Conservation (phyloP, 2,329 filamentous ascomycete genomes). For the Neoscytalidium dimidiatum region DNA sequence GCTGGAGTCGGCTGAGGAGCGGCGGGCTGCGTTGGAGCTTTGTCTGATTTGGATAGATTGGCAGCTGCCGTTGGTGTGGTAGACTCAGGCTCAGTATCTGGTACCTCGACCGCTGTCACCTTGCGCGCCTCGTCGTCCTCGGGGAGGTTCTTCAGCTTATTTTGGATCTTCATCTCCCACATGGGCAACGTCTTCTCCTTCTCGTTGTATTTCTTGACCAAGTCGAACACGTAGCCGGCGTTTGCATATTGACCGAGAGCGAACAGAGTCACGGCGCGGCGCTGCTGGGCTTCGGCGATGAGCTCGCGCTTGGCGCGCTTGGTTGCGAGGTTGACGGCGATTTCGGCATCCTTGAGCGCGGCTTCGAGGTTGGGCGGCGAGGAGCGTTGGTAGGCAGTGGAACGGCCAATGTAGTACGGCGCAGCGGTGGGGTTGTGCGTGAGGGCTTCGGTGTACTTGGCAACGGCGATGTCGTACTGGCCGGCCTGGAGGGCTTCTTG, state of each 20-base stretch:
- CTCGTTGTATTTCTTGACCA: constrained; percentile 55
- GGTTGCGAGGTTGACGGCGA: constrained; percentile 64
- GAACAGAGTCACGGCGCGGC: constrained; percentile 74
- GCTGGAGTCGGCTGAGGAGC: constrained; percentile 44
- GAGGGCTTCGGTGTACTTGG: constrained; percentile 66
- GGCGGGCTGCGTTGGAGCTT: neutral
- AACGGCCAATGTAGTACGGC: constrained; percentile 78
- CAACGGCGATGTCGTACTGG: constrained; percentile 69
- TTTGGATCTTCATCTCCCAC: constrained; percentile 59
- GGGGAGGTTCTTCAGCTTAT: constrained; percentile 52
- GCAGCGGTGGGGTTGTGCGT: constrained; percentile 66
- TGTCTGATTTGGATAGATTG: constrained; percentile 15
- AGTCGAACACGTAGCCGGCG: constrained; percentile 68
- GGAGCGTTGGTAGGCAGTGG: constrained; percentile 72
- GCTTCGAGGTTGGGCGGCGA: constrained; percentile 49
- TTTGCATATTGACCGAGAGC: constrained; percentile 72
- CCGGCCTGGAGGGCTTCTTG: constrained; percentile 60
- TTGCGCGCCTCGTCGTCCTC: constrained; percentile 50
- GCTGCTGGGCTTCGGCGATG: constrained; percentile 79
- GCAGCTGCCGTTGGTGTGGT: constrained; percentile 37
- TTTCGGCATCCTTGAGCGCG: constrained; percentile 49
- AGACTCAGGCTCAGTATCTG: constrained; percentile 46
- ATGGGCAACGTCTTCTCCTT: constrained; percentile 57
- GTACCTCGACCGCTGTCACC: constrained; percentile 50
- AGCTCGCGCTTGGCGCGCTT: constrained; percentile 73